phyloP scores from a whole-genome alignment of 768 basidiomycete genomes.

The Mrakia hoshinonis region DNA sequence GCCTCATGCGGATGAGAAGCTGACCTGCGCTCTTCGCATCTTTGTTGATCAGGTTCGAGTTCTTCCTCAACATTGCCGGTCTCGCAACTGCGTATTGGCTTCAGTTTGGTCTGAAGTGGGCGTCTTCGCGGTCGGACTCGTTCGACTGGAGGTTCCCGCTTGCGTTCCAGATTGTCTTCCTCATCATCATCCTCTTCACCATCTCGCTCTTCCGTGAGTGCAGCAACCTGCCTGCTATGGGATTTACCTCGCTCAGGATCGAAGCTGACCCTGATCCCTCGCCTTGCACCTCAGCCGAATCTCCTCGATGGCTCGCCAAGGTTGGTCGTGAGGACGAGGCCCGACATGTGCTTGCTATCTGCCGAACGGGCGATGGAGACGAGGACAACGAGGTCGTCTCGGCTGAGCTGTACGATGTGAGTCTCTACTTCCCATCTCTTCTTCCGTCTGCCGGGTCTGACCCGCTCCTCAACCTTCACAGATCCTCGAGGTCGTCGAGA shows the following conservation, averaged over 20 bases:
- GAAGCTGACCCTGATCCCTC: neutral
- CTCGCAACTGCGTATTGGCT: slow-evolving; percentile 15
- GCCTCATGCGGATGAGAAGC: neutral
- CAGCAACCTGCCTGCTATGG: neutral
- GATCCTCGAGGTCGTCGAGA: slow-evolving; percentile 33
- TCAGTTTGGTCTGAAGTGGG: neutral
- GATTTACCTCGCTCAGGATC: too few relatives aligned
- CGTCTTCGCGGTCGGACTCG: slow-evolving; percentile 17
- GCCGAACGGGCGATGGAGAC: slow-evolving; percentile 26
- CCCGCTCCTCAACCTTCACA: neutral
- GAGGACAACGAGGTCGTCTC: slow-evolving; percentile 25
- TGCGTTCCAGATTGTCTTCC: slow-evolving; percentile 34
- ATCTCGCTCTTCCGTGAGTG: slow-evolving; percentile 30
- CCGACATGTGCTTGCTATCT: slow-evolving; percentile 17
- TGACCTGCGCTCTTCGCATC: too few relatives aligned
- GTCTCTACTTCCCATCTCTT: neutral
- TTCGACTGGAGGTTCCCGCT: slow-evolving; percentile 32
- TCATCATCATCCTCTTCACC: slow-evolving; percentile 29
- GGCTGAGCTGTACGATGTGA: slow-evolving; percentile 30
- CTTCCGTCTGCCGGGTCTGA: neutral
- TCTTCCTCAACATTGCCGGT: slow-evolving; percentile 17
- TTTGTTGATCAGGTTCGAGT: neutral
- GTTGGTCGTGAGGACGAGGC: slow-evolving; percentile 29
- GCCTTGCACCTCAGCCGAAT: slow-evolving; percentile 27
- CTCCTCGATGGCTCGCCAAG: slow-evolving; percentile 36